A percentile compares a stretch with the other conserved stretches of the same genome.
These are phyloP conservation scores for Neodidymelliopsis sp. DNA, from an alignment of 2,329 filamentous ascomycete species.

Conservation along the genomic window DNA sequence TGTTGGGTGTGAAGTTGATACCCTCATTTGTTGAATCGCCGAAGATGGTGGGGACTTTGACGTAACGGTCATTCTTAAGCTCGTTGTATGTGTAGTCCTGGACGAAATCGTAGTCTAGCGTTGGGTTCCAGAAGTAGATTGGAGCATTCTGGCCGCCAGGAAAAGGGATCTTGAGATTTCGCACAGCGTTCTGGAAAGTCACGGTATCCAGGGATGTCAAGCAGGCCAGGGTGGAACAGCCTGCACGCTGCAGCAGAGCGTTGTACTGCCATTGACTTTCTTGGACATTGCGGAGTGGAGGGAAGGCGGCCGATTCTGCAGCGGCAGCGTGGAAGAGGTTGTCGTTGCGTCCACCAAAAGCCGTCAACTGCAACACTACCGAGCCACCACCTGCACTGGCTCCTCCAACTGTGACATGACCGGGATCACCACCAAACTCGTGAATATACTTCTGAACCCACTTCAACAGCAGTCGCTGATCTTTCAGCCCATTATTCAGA, in stretches of 20 bases:
- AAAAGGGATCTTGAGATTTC: constrained; percentile 46
- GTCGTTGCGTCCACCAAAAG: constrained; percentile 47
- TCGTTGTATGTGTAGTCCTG: constrained; percentile 50
- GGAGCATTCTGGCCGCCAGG: constrained; percentile 46
- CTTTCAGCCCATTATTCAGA: constrained; percentile 49
- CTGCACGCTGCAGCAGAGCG: constrained; percentile 42
- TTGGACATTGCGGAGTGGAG: constrained; percentile 47
- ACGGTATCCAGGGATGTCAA: constrained; percentile 47
- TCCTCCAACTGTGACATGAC: constrained; percentile 50
- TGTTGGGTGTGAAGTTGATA: constrained; percentile 49
- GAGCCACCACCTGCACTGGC: constrained; percentile 52
- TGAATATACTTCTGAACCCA: constrained; percentile 49
- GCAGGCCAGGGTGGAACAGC: constrained; percentile 51
- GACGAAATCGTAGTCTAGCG: constrained; percentile 53
- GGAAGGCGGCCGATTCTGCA: constrained; percentile 48
- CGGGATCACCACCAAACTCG: constrained; percentile 50
- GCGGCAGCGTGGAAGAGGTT: constrained; percentile 47
- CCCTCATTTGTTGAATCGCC: constrained; percentile 57
- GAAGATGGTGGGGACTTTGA: constrained; percentile 53
- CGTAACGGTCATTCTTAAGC: constrained; percentile 47
- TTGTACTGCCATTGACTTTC: constrained; percentile 55
- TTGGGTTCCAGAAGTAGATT: constrained; percentile 54
- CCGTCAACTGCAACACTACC: constrained; percentile 48
- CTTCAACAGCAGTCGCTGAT: constrained; percentile 46
- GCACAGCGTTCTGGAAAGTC: constrained; percentile 48